Percentiles rank a stretch among this genome's conserved stretches.
Evolutionary conservation across 2,329 filamentous ascomycete genomes (phyloP).

Genomic region (Neonectria coccinea): DNA sequence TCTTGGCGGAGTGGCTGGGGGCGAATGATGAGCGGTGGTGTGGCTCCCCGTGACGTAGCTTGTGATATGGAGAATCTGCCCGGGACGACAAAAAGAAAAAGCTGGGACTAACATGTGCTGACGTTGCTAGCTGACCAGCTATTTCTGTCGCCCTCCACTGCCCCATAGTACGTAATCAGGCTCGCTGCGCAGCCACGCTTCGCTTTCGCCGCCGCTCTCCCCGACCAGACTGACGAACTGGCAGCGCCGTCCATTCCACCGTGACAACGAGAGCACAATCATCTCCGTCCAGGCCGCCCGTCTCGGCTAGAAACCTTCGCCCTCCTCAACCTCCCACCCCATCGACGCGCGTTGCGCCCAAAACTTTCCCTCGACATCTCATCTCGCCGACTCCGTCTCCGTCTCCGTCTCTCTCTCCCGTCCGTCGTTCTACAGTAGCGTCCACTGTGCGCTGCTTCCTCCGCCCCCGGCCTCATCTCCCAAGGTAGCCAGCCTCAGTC

Average conservation of each 20-base stretch:
- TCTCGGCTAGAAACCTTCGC: slow-evolving; percentile 21
- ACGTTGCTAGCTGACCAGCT: neutral
- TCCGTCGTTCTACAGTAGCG: slow-evolving; percentile 12
- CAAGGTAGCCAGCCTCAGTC: slow-evolving; percentile 21
- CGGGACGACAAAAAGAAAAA: slow-evolving; percentile 9
- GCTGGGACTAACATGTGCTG: neutral
- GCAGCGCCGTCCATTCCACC: neutral
- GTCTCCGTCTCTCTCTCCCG: slow-evolving; percentile 11
- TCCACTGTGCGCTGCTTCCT: slow-evolving; percentile 39
- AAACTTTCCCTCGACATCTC: neutral
- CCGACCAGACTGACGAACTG: slow-evolving; percentile 6
- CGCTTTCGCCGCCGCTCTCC: slow-evolving; percentile 25
- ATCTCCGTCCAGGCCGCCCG: slow-evolving; percentile 22
- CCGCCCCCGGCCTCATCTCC: slow-evolving; percentile 34
- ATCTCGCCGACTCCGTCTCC: neutral
- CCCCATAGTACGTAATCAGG: slow-evolving; percentile 28
- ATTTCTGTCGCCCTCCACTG: neutral
- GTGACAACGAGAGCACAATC: slow-evolving; percentile 14
- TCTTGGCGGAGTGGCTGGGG: slow-evolving; percentile 21
- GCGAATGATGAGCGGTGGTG: slow-evolving; percentile 17
- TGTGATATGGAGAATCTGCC: no score
- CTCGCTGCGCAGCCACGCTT: slow-evolving; percentile 29
- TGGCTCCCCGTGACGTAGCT: slow-evolving; percentile 24
- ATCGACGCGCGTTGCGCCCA: slow-evolving; percentile 22
- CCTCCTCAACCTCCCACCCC: slow-evolving; percentile 10